A percentile compares a stretch with the other conserved stretches of the same genome.
Evolutionary conservation across 805 yeast species (phyloP).

Genomic region (Ogataea pignaliae): DNA sequence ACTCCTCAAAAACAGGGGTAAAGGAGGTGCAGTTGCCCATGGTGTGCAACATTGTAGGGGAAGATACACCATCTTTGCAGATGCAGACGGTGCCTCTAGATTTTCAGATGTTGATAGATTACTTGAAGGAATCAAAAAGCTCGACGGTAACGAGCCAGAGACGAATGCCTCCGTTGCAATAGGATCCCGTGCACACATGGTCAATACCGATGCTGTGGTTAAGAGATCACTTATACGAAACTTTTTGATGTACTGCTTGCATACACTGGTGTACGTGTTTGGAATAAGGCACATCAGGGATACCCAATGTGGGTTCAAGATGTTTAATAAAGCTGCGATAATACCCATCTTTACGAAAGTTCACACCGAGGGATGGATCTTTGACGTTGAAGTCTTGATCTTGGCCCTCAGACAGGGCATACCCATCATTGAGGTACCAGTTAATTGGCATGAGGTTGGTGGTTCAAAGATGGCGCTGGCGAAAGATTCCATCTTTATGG

Average conservation of each 20-base stretch:
- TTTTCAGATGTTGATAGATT: constrained; percentile 65
- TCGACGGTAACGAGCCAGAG: constrained; percentile 19
- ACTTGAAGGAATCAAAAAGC: constrained; percentile 34
- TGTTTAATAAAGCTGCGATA: constrained; percentile 73
- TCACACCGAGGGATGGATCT: constrained; percentile 98
- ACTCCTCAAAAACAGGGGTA: constrained; percentile 78
- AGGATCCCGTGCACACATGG: constrained; percentile 97
- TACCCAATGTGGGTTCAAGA: constrained; percentile 96
- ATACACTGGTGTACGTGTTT: constrained; percentile 77
- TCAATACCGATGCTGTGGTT: constrained; percentile 93
- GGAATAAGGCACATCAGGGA: constrained; percentile 86
- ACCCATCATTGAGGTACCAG: constrained; percentile 70
- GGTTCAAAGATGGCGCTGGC: constrained; percentile 95
- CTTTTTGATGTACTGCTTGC: constrained; percentile 89
- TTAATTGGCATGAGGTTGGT: constrained; percentile 95
- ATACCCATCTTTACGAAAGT: constrained; percentile 71
- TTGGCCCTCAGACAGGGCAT: constrained; percentile 70
- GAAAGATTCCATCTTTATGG: constrained; percentile 87
- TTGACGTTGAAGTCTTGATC: constrained; percentile 89
- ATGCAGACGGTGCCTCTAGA: constrained; percentile 94
- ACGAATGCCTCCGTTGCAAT: constrained; percentile 60
- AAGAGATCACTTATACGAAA: constrained; percentile 84
- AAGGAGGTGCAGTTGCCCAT: constrained; percentile 95
- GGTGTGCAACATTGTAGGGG: constrained; percentile 81
- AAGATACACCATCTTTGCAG: constrained; percentile 76